Base-by-base conservation (phyloP, 2,329 filamentous ascomycete species). In the Teratosphaeria epicoccoides region DNA sequence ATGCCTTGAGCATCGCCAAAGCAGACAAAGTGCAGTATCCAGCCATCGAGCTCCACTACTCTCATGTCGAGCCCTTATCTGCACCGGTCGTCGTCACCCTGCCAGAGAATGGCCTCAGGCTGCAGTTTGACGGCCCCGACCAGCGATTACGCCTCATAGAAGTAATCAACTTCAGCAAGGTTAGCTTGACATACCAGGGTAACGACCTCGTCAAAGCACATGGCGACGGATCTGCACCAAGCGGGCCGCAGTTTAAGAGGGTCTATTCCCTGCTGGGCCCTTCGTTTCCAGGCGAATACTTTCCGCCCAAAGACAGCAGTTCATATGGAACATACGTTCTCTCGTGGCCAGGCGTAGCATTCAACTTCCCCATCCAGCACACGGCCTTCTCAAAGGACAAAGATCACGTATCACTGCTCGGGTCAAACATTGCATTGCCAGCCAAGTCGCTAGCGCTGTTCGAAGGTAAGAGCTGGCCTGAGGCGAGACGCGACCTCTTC, bases 261-360 rank as follows among this genome's bases (percentile, higher is more conserved):
- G 62, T 98, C 59, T 98, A 97, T 67, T 88, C 95, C 62, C 76
- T 96, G n/a, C 83, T 98, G 57, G 93, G 93, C 0, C 90, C 90
- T 17, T 94, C 91, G 0, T 97, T 95, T 66, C 87, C 87, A 1
- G 93, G 93, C 57, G 93, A 98, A 73, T 98, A 91, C 64, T 78
- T 95, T 33, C 78, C 84, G 7, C 81, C 87, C 0, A 67, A 70
- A 6, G 63, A 73, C 1, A 74, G 73, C 2, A 72, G 74, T 43
- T 75, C 76, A 10, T 73, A 75, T 14, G 90, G 90, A 14, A 85
- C 82, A 22, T 98, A 97, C 65, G 83, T 95, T 28, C 74, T 98
- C 28, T 97, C 91, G 1, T 98, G 96, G 70, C 90, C 91, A 0
- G 93, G 93, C 0, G 83, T 98, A 25, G 88, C 91, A 0, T 96